Percentiles rank a stretch among this genome's conserved stretches.
These are phyloP conservation scores for Vaccinium darrowii DNA, from an alignment of 148 eudicot species.

Conservation along the genomic window DNA sequence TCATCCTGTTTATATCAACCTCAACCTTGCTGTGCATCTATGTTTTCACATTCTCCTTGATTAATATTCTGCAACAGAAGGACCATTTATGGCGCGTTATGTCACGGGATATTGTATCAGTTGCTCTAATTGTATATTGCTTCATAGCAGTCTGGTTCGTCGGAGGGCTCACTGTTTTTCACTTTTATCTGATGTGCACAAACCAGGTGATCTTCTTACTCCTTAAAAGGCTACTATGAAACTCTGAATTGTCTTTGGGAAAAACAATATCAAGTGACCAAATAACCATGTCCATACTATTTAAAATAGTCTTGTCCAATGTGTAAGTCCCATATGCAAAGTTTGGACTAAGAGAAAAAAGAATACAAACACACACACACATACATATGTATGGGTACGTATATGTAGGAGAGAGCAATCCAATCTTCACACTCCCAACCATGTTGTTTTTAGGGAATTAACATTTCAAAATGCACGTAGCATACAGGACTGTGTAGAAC, in stretches of 20 bases:
- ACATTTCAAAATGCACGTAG: not conserved
- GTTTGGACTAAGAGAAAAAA: not conserved
- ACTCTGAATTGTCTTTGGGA: not conserved
- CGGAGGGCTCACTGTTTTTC: constrained; percentile 79
- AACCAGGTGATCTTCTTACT: constrained; percentile 61
- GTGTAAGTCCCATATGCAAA: not conserved
- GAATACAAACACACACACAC: not conserved
- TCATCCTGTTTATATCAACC: constrained; percentile 68
- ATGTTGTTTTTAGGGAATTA: not conserved
- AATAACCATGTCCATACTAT: not conserved
- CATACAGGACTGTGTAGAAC: not conserved
- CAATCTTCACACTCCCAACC: not conserved
- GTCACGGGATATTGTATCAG: constrained; percentile 52
- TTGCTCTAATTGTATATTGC: constrained; percentile 60
- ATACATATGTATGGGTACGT: not conserved
- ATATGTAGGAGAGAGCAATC: not conserved
- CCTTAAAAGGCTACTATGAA: not conserved
- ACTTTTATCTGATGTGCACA: constrained; percentile 65
- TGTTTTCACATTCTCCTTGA: constrained; percentile 58
- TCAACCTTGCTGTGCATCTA: constrained; percentile 71
- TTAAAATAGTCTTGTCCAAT: not conserved
- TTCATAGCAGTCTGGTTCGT: constrained; percentile 80
- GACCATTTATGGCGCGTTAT: constrained; percentile 41
- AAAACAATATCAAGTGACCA: not conserved
- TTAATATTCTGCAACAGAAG: constrained; percentile 35